Percentiles rank a stretch among this genome's conserved stretches.
These are phyloP conservation scores for Tarenaya hassleriana DNA, from an alignment of 345 rosid genomes.

Conservation along the genomic window DNA sequence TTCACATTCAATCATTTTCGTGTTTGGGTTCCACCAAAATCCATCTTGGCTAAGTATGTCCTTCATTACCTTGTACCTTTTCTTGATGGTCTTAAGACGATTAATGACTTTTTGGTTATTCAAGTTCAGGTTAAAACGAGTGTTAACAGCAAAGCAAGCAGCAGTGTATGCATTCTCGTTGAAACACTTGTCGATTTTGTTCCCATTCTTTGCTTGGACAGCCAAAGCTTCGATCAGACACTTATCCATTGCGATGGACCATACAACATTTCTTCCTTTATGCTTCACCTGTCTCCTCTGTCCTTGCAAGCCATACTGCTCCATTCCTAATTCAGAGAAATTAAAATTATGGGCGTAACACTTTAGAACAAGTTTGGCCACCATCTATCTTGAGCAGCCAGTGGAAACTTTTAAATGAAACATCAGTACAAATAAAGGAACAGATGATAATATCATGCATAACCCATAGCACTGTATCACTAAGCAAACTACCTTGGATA, in stretches of 20 bases:
- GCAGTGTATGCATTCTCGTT: conserved; percentile 76
- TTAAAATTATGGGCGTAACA: conserved; percentile 1
- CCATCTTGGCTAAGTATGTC: conserved; percentile 75
- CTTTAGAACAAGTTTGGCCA: background rate
- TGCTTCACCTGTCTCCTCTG: conserved; percentile 68
- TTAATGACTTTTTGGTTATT: conserved; percentile 78
- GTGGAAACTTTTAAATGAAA: background rate
- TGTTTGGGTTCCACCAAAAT: conserved; percentile 66
- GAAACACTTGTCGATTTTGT: conserved; percentile 74
- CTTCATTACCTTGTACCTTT: conserved; percentile 68
- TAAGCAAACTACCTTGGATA: background rate
- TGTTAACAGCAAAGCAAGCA: conserved; percentile 66
- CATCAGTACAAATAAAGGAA: background rate
- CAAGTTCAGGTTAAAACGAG: conserved; percentile 58
- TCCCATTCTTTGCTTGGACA: conserved; percentile 71
- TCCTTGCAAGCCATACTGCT: conserved; percentile 48
- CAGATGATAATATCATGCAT: background rate
- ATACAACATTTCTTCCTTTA: conserved; percentile 80
- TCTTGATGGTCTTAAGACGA: conserved; percentile 85
- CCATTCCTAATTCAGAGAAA: conserved; percentile 45
- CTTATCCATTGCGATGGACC: conserved; percentile 89
- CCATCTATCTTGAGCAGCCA: conserved; percentile 5
- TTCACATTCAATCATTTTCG: conserved; percentile 61
- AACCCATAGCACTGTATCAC: background rate
- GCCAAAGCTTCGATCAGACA: conserved; percentile 83